Conservation (phyloP, 805 yeast species). For the Blastobotrys attinorum region DNA sequence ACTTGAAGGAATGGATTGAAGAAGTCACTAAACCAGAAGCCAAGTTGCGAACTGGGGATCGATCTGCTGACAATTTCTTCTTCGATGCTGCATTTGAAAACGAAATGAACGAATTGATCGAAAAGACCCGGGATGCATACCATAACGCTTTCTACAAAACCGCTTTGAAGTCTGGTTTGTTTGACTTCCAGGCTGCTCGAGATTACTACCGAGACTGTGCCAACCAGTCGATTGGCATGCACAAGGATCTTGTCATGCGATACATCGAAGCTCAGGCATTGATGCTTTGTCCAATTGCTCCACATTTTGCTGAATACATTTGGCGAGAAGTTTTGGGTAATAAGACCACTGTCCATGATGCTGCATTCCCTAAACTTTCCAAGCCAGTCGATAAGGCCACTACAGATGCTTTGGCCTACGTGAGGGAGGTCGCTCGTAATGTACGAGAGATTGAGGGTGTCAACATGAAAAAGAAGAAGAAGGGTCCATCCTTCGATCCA, state of each 20-base stretch:
- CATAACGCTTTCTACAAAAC: slow-evolving; percentile 70
- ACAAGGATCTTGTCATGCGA: slow-evolving; percentile 66
- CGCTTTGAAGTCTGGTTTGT: slow-evolving; percentile 84
- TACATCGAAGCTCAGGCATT: slow-evolving; percentile 84
- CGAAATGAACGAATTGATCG: slow-evolving; percentile 80
- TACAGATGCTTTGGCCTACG: slow-evolving; percentile 67
- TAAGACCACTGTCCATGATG: slow-evolving; percentile 58
- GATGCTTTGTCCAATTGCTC: slow-evolving; percentile 85
- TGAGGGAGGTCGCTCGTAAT: slow-evolving; percentile 68
- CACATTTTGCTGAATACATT: slow-evolving; percentile 88
- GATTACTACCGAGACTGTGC: slow-evolving; percentile 90
- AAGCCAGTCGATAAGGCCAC: slow-evolving; percentile 55
- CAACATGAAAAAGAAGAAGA: slow-evolving; percentile 78
- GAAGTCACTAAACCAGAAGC: slow-evolving; percentile 49
- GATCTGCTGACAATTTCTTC: slow-evolving; percentile 47
- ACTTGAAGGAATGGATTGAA: slow-evolving; percentile 93
- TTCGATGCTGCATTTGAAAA: slow-evolving; percentile 87
- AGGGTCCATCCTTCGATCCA: slow-evolving; percentile 65
- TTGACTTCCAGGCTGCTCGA: slow-evolving; percentile 91
- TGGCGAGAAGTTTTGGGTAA: slow-evolving; percentile 75
- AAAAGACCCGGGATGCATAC: slow-evolving; percentile 65
- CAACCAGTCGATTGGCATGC: slow-evolving; percentile 50
- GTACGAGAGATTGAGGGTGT: slow-evolving; percentile 91
- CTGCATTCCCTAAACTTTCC: slow-evolving; percentile 72
- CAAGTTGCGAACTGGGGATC: slow-evolving; percentile 46